phyloP scores from a whole-genome alignment of 768 basidiomycete species.

The Boletus bicolor region DNA sequence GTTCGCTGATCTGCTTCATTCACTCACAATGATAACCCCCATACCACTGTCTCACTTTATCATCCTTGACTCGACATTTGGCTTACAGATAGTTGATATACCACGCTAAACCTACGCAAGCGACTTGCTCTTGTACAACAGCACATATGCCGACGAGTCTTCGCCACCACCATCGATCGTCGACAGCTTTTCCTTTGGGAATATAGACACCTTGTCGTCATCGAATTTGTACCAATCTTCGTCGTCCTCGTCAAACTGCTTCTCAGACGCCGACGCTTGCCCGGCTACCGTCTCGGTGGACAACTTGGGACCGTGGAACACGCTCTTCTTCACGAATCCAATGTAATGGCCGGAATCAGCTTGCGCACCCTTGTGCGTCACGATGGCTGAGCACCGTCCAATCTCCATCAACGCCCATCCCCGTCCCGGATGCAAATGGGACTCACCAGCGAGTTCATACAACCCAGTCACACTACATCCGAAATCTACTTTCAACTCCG shows the following conservation, averaged over 20 bases:
- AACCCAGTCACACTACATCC: conserved; percentile 77
- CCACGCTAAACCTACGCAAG: conserved; percentile 28
- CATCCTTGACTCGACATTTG: conserved; percentile 3
- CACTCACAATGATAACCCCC: conserved; percentile 4
- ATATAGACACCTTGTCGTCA: conserved; percentile 88
- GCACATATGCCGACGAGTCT: conserved; percentile 85
- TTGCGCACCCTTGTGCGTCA: conserved; percentile 95
- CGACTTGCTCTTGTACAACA: conserved; percentile 73
- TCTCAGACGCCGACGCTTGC: conserved; percentile 12
- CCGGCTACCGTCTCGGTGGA: neutral
- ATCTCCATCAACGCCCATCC: neutral
- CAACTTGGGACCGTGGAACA: conserved; percentile 44
- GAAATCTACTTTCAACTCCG: conserved; percentile 59
- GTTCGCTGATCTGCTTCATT: neutral
- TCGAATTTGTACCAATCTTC: conserved; percentile 97
- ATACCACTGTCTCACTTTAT: conserved; percentile 11
- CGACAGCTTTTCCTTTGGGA: conserved; percentile 79
- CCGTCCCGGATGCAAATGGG: neutral
- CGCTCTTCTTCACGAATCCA: conserved; percentile 80
- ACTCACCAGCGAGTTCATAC: conserved; percentile 89
- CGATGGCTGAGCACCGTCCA: conserved; percentile 59
- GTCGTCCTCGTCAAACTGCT: conserved; percentile 49
- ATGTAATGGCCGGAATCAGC: conserved; percentile 98
- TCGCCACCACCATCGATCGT: conserved; percentile 90
- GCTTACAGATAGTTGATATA: conserved; percentile 18